These are phyloP conservation scores for Amanita phalloides DNA, from an alignment of 768 basidiomycete species.

Conservation along the genomic window DNA sequence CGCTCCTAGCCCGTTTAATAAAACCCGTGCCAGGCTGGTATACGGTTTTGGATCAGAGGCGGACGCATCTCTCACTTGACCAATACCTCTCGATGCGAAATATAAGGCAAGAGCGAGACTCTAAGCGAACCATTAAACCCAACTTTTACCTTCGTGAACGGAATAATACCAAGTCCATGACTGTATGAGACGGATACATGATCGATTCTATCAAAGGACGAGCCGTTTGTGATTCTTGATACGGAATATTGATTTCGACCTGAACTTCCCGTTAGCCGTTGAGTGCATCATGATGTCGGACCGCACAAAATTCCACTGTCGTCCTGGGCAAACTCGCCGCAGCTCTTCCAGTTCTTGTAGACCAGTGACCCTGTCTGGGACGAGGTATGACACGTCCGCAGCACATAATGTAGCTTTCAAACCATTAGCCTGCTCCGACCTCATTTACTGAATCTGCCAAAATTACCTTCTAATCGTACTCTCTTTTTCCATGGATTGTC, in stretches of 20 bases:
- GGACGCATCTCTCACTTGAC: slow-evolving; percentile 33
- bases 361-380: slow-evolving; percentile 85
- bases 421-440: slow-evolving; percentile 13
- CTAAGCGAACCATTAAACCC: slow-evolving; percentile 25
- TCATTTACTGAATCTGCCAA: slow-evolving; percentile 31
- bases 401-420: neutral
- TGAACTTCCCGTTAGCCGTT: slow-evolving; percentile 3
- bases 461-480: slow-evolving; percentile 33
- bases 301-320: slow-evolving; percentile 83
- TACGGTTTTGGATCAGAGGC: slow-evolving; percentile 39
- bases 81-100: slow-evolving; percentile 80
- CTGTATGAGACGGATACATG: slow-evolving; percentile 73
- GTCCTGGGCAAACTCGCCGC: slow-evolving; percentile 57
- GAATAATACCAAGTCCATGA: slow-evolving; percentile 78
- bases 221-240: slow-evolving; percentile 59
- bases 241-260: slow-evolving; percentile 84
- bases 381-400: slow-evolving; percentile 41
- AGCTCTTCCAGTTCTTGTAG: slow-evolving; percentile 72
- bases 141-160: neutral
- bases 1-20: slow-evolving; percentile 87
- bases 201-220: slow-evolving; percentile 47
- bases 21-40: slow-evolving; percentile 65
- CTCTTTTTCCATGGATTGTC: slow-evolving; percentile 83
- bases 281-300: neutral
- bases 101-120: slow-evolving; percentile 88